Evolutionary conservation across 2,329 filamentous ascomycete genomes (phyloP), one percentile per base, ranked within the genome.

Genomic region (Stagonosporopsis rhizophila): DNA sequence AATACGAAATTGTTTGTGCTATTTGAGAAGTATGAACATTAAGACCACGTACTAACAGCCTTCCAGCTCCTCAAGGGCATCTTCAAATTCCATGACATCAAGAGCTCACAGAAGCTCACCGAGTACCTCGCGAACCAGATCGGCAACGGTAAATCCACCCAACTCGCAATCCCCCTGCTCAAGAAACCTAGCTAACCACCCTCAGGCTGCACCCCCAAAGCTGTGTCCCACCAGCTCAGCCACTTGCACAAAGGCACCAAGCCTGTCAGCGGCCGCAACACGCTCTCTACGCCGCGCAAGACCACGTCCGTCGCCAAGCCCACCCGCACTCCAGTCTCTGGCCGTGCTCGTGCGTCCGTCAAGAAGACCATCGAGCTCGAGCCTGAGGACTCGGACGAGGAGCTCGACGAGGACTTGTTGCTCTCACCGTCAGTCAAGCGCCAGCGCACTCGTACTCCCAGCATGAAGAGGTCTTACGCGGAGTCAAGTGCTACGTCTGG

Each of bases 191-290:
- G 14, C 50, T 53, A n/a, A 45, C 6, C 4, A 19, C 2, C 4
- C 17, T 6, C 39, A 70, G 67, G 53, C 1, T 72, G 69, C 38
- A 72, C 67, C 1, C 55, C 66, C 9, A 72, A 70, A 39, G 67
- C 69, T 4, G 64, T 70, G 4, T 54, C 49, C 15, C 61, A 69
- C 51, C 65, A 66, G 6, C 52, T 72, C 7, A 52, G 32, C 35
- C 68, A 65, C 52, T 48, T 70, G 6, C 64, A 64, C 23, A 60
- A 52, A 4, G 19, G 23, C 8, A 62, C 5, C 9, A 30, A 30
- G 27, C 11, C 27, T 30, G 27, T 30, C 27, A 30, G 9, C 9
- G 11, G 27, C 9, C 5, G 11, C 7, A 30, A 12, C 4, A 7
- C 23, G n/a, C 20, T 41, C 7, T 4, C 7, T 4, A 11, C 35